These are phyloP conservation scores for Dactylella cylindrospora DNA, from an alignment of 2,329 filamentous ascomycete genomes.

Conservation along the genomic window DNA sequence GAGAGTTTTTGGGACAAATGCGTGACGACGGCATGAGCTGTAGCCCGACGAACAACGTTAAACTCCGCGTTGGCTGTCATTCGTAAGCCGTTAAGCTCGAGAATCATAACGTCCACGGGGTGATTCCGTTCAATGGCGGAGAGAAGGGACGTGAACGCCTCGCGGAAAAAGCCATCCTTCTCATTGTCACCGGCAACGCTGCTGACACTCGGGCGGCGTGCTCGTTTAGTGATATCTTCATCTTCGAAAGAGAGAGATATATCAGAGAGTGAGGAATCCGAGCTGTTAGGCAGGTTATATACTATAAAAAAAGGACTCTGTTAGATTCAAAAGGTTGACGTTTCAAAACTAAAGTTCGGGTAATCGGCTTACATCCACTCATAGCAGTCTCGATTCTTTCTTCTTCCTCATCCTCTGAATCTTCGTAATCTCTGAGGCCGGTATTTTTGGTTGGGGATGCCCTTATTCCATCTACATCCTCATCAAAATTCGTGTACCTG, in stretches of 20 bases:
- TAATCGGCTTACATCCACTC: conserved; percentile 15
- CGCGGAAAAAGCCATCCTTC: conserved; percentile 26
- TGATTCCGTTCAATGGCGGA: conserved; percentile 47
- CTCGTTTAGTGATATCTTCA: conserved; percentile 7
- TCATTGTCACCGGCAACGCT: conserved; percentile 20
- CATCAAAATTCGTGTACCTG: conserved; percentile 54
- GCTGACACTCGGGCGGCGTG: background rate
- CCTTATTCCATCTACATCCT: conserved; percentile 29
- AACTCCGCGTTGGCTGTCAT: conserved; percentile 90
- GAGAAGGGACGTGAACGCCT: conserved; percentile 47
- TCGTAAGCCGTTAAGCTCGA: conserved; percentile 91
- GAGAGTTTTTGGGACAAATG: conserved; percentile 72
- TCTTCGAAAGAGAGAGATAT: conserved; percentile 18
- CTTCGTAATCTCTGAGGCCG: conserved; percentile 57
- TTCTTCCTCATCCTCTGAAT: conserved; percentile 60
- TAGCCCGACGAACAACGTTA: conserved; percentile 79
- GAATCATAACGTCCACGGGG: conserved; percentile 50
- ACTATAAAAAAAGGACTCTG: conserved; percentile 14
- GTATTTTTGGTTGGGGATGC: conserved; percentile 51
- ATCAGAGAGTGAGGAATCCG: conserved; percentile 18
- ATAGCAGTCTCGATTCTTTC: conserved; percentile 12
- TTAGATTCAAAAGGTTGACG: background rate
- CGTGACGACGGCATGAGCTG: conserved; percentile 81
- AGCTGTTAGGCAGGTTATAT: background rate
- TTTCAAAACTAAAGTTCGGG: background rate